Evolutionary conservation across 2,329 filamentous ascomycete genomes (phyloP).

Genomic region (Dactylellina haptotyla): DNA sequence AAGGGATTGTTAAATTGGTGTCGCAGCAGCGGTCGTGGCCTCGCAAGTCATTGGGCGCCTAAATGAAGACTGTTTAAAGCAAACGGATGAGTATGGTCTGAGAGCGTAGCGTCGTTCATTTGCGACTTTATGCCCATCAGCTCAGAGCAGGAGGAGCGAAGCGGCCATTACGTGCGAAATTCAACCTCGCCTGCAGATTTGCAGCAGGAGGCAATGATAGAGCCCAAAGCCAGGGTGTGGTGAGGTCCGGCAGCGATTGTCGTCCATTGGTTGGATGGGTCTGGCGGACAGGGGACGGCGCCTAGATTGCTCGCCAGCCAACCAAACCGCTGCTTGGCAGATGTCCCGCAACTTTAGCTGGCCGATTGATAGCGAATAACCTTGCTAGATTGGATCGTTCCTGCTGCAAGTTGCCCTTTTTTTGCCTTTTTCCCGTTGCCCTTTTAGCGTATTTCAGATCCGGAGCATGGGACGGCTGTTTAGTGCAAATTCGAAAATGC

Average conservation of each 20-base stretch:
- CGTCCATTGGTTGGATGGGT: constrained; percentile 46
- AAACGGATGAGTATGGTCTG: constrained; percentile 44
- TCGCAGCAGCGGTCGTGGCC: constrained; percentile 32
- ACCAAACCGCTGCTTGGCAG: constrained; percentile 53
- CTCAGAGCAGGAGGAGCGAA: constrained; percentile 19
- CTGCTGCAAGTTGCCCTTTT: constrained; percentile 32
- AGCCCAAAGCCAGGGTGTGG: constrained; percentile 38
- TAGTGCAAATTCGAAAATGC: constrained; percentile 9
- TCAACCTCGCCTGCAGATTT: constrained; percentile 21
- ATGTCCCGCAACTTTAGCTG: constrained; percentile 48
- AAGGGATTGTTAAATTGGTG: constrained; percentile 47
- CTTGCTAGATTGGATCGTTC: constrained; percentile 41
- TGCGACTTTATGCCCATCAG: constrained; percentile 41
- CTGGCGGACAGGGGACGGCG: constrained; percentile 44
- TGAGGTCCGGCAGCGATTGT: constrained; percentile 39
- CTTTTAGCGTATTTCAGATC: constrained; percentile 27
- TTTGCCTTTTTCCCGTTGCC: constrained; percentile 31
- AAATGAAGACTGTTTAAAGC: constrained; percentile 33
- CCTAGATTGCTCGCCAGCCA: constrained; percentile 52
- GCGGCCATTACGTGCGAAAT: constrained; percentile 19
- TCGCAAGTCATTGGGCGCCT: constrained; percentile 52
- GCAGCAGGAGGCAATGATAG: constrained; percentile 35
- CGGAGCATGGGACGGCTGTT: constrained; percentile 9
- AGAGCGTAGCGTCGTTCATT: constrained; percentile 45
- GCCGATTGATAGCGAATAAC: constrained; percentile 45